These are phyloP conservation scores for Anthracocystis walkeri DNA, from an alignment of 1,284 basidiomycete genomes.

Conservation along the genomic window DNA sequence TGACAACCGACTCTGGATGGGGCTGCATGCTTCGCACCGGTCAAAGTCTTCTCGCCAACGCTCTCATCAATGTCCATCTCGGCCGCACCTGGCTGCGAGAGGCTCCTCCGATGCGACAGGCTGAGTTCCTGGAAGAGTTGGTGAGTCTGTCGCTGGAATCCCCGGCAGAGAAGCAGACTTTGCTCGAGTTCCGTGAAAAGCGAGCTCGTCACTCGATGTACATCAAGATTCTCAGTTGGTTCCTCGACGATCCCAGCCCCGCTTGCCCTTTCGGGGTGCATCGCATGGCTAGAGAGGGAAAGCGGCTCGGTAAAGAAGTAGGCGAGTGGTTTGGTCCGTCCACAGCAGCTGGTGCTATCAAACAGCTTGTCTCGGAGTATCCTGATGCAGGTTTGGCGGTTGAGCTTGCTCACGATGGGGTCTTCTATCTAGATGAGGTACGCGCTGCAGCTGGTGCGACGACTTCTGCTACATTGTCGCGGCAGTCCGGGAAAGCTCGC, in stretches of 20 bases:
- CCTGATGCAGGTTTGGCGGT: constrained; percentile 85
- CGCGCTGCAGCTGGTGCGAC: constrained; percentile 77
- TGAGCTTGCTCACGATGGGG: constrained; percentile 80
- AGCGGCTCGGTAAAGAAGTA: constrained; percentile 92
- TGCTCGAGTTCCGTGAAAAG: constrained; percentile 24
- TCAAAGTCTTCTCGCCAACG: constrained; percentile 90
- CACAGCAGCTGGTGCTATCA: constrained; percentile 93
- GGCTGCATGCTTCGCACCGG: constrained; percentile 97
- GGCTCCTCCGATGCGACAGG: constrained; percentile 24
- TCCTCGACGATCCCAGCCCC: constrained; percentile 88
- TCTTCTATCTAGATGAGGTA: constrained; percentile 87
- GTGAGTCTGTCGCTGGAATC: constrained; percentile 13
- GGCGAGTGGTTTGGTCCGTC: constrained; percentile 99
- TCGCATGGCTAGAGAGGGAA: constrained; percentile 92
- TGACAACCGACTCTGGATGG: constrained; percentile 96
- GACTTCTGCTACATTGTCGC: background rate
- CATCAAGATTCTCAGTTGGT: constrained; percentile 90
- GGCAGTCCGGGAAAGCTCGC: constrained; percentile 14
- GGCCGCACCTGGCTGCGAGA: constrained; percentile 71
- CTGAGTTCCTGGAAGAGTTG: constrained; percentile 25
- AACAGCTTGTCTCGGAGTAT: constrained; percentile 77
- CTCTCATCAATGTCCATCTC: constrained; percentile 83
- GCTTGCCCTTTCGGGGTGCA: constrained; percentile 95
- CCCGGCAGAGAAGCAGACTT: constrained; percentile 17
- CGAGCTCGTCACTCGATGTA: constrained; percentile 73